These are phyloP conservation scores for Penicillium crustosum DNA, from an alignment of 2,329 filamentous ascomycete genomes.

Conservation along the genomic window DNA sequence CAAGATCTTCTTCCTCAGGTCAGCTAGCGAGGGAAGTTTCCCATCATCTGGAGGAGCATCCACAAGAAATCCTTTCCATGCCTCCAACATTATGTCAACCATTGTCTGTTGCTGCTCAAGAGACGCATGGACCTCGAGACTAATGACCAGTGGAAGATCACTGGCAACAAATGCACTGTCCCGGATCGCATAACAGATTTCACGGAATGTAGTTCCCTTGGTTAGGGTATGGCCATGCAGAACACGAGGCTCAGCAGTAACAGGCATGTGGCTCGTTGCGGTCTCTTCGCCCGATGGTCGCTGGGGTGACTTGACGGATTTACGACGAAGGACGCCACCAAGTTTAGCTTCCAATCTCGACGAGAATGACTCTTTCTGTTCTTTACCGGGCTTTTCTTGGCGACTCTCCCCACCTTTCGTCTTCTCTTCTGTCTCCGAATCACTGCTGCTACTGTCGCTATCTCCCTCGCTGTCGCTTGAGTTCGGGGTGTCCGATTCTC, in stretches of 20 bases:
- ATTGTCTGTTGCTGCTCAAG: constrained; percentile 83
- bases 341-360: constrained; percentile 29
- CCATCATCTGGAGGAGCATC: constrained; percentile 56
- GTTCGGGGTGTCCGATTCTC: constrained; percentile 50
- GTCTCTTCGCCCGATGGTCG: neutral
- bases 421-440: constrained; percentile 28
- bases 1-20: constrained; percentile 76
- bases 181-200: constrained; percentile 77
- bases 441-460: constrained; percentile 32
- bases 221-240: constrained; percentile 86
- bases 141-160: constrained; percentile 82
- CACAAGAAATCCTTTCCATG: constrained; percentile 75
- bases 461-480: constrained; percentile 33
- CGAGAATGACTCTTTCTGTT: constrained; percentile 17
- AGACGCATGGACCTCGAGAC: constrained; percentile 85
- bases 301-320: constrained; percentile 12
- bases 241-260: constrained; percentile 70
- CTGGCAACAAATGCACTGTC: constrained; percentile 75
- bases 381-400: constrained; percentile 16
- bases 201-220: constrained; percentile 79
- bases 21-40: constrained; percentile 65
- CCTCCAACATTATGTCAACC: constrained; percentile 89
- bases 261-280: constrained; percentile 8
- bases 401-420: constrained; percentile 4
- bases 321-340: constrained; percentile 22